Percentiles rank a stretch among this genome's conserved stretches.
phyloP scores from a whole-genome alignment of 2,329 filamentous ascomycete species.

The Penicillium sp. region DNA sequence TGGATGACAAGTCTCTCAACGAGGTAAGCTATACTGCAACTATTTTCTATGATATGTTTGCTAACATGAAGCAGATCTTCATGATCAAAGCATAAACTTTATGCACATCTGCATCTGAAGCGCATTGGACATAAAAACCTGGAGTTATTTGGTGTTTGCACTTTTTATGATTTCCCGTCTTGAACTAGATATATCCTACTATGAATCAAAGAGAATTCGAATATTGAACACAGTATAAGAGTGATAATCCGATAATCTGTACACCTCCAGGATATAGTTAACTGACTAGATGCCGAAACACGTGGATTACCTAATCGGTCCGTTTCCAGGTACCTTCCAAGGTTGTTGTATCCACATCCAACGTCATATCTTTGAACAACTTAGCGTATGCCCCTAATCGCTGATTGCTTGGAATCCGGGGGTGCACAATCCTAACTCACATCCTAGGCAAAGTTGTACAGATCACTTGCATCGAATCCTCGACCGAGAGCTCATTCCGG shows the following conservation, averaged over 20 bases:
- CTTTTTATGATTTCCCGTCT: neutral
- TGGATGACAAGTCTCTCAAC: constrained; percentile 79
- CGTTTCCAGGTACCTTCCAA: neutral
- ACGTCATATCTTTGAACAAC: constrained; percentile 1
- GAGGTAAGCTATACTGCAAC: constrained; percentile 60
- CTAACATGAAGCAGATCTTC: constrained; percentile 23
- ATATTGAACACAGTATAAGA: neutral
- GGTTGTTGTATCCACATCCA: neutral
- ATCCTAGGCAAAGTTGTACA: neutral
- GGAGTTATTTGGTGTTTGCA: constrained; percentile 7
- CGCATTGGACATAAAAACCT: constrained; percentile 5
- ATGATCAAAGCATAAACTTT: constrained; percentile 26
- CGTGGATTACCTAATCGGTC: constrained; percentile 1
- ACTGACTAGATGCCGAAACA: no score
- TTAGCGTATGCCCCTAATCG: neutral
- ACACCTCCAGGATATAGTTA: no score
- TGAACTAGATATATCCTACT: constrained; percentile 7
- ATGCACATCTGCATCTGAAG: constrained; percentile 11
- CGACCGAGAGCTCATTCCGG: neutral
- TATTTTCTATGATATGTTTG: neutral
- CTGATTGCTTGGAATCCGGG: neutral
- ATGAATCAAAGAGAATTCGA: constrained; percentile 1
- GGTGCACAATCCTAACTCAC: neutral
- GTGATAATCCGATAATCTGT: neutral
- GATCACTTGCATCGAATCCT: neutral